Evolutionary conservation across 768 basidiomycete species (phyloP).

Genomic region (Russula ochroleuca): DNA sequence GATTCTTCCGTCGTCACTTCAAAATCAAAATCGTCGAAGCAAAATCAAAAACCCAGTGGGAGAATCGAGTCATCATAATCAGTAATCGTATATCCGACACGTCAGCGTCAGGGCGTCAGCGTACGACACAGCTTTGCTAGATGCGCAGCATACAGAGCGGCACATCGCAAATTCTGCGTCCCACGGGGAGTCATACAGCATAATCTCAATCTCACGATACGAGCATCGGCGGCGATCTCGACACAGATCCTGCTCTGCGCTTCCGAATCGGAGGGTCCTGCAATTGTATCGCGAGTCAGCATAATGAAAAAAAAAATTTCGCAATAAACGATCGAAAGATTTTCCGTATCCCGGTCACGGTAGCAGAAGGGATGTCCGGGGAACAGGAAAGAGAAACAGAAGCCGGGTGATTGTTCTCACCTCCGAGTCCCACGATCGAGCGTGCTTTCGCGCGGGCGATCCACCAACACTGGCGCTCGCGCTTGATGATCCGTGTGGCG

Average conservation of each 20-base stretch:
- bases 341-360: not conserved
- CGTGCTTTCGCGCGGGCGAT: conserved; percentile 26
- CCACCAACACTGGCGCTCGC: conserved; percentile 18
- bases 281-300: not conserved
- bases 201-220: conserved; percentile 4
- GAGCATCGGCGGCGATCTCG: conserved; percentile 18
- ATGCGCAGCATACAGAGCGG: not conserved
- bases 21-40: not conserved
- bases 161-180: not conserved
- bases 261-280: conserved; percentile 23
- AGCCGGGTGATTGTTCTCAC: conserved; percentile 1
- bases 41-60: not conserved
- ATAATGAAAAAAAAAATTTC: not conserved
- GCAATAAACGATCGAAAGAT: not conserved
- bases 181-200: not conserved
- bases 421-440: conserved; percentile 25
- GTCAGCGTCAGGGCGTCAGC: conserved; percentile 14
- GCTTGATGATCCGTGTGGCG: conserved; percentile 25
- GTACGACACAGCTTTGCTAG: not conserved
- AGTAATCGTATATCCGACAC: not conserved
- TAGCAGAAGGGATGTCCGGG: not conserved
- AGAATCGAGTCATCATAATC: conserved; percentile 5
- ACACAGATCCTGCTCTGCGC: conserved; percentile 16
- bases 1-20: not conserved
- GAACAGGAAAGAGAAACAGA: too few relatives aligned